Evolutionary conservation across 139 green algal genomes (phyloP).

Genomic region (Parachlorella kessleri): DNA sequence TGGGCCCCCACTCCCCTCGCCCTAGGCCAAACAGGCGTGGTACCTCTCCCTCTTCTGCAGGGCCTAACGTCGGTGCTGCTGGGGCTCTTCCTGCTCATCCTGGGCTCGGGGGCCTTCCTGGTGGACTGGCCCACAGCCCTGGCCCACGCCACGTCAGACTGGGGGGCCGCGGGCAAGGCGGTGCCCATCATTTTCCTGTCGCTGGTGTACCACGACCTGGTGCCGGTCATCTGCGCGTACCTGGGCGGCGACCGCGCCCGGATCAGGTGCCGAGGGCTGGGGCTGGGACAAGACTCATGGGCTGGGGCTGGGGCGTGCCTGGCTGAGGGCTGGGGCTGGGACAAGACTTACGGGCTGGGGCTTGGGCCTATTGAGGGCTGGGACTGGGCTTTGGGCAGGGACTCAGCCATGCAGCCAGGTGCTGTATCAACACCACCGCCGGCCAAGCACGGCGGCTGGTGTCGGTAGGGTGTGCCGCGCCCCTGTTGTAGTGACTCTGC

Average conservation of each 20-base stretch:
- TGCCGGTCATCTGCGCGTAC: slow-evolving; percentile 70
- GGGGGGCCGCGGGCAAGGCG: slow-evolving; percentile 26
- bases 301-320: no score
- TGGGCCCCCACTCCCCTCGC: no score
- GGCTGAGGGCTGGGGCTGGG: not conserved
- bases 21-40: no score
- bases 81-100: slow-evolving; percentile 42
- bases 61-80: slow-evolving; percentile 49
- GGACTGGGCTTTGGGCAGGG: no score
- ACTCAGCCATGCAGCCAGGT: no score
- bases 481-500: no score
- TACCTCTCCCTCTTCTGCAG: not conserved
- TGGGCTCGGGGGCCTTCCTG: slow-evolving; percentile 27
- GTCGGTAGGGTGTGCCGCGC: no score
- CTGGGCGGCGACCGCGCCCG: slow-evolving; percentile 56
- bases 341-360: no score
- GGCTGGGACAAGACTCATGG: no score
- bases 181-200: slow-evolving; percentile 76
- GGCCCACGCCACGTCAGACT: slow-evolving; percentile 36
- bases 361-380: not conserved
- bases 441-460: no score
- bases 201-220: slow-evolving; percentile 80
- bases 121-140: slow-evolving; percentile 26
- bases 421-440: no score
- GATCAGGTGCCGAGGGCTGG: slow-evolving; percentile 24